phyloP scores from a whole-genome alignment of 495 filamentous ascomycete species.

The Podospora fimiseda region DNA sequence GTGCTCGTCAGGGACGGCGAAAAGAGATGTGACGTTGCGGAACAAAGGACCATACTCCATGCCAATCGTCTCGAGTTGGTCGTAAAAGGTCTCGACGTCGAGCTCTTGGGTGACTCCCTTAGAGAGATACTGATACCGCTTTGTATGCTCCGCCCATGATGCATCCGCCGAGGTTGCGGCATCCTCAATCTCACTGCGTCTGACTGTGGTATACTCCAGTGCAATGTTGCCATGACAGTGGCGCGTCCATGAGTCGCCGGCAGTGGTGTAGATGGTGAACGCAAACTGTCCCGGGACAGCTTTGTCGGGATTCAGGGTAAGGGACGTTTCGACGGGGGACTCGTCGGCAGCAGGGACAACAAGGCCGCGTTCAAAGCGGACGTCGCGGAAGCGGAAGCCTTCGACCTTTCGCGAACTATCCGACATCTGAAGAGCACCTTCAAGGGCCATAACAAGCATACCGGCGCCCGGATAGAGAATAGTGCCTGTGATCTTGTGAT shows the following conservation, averaged over 20 bases:
- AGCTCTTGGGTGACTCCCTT: neutral
- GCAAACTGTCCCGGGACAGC: neutral
- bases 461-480: conserved; percentile 43
- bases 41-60: conserved; percentile 22
- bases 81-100: neutral
- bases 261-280: conserved; percentile 2
- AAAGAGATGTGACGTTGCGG: conserved; percentile 1
- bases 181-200: neutral
- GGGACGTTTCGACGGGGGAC: conserved; percentile 28
- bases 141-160: neutral
- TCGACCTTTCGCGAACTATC: conserved; percentile 8
- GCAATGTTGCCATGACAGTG: conserved; percentile 1
- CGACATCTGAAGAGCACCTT: conserved; percentile 37
- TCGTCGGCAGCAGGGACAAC: conserved; percentile 22
- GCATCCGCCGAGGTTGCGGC: neutral
- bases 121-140: neutral
- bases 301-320: conserved; percentile 20
- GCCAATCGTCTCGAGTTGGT: conserved; percentile 4
- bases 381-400: conserved; percentile 13
- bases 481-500: conserved; percentile 32
- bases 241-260: neutral
- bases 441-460: conserved; percentile 41
- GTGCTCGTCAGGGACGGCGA: neutral
- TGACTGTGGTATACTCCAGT: neutral
- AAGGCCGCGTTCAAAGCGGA: conserved; percentile 26